Evolutionary conservation across 139 green algal genomes (phyloP), one percentile per base, ranked within the genome.

Genomic region (Chlorella vulgaris): DNA sequence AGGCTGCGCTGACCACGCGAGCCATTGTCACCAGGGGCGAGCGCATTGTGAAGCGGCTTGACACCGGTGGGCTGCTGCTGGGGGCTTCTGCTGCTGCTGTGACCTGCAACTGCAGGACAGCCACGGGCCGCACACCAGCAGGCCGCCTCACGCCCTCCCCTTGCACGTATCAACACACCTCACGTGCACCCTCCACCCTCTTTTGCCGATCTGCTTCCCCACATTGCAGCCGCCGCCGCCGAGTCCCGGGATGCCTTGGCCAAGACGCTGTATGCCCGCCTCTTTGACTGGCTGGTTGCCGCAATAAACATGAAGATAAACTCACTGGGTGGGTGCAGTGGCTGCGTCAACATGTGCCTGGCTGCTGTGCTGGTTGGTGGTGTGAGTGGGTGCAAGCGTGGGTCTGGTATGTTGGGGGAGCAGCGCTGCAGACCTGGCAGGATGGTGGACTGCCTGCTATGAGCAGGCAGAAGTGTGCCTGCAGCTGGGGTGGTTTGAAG

Each of bases 241-340:
- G 94, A 97, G 40, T 88, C 87, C 6, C 90, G 90, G 38, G 93
- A 97, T 53, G 85, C 89, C 1, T 89, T 99, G 71, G 91, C 91
- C 38, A 96, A 98, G 84, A 92, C 95, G 6, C 85, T 99, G 35
- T 98, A 98, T 69, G 86, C 89, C 22, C 84, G 86, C 38, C 84
- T 97, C 38, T 97, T 97, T 75, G 93, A 95, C 84, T 97, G 92
- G 92, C 88, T 93, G 76, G 92, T 94, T 55, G 83, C 91, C 85
- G 93, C 88, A 74, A 94, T 96, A 84, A 96, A 96, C 83, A 81
- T 81, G 40, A 91, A 91, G 60, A 92, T 92, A 51, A 75, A 67
- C 28, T 74, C 76, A 2, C 71, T 91, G 51, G 87, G 87, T 83
- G 68, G 55, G 78, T 31, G 47, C 47, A 24, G n/a, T n/a, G n/a